Base-by-base conservation (phyloP, 2,329 filamentous ascomycete species). In the Diplocarpon mali region DNA sequence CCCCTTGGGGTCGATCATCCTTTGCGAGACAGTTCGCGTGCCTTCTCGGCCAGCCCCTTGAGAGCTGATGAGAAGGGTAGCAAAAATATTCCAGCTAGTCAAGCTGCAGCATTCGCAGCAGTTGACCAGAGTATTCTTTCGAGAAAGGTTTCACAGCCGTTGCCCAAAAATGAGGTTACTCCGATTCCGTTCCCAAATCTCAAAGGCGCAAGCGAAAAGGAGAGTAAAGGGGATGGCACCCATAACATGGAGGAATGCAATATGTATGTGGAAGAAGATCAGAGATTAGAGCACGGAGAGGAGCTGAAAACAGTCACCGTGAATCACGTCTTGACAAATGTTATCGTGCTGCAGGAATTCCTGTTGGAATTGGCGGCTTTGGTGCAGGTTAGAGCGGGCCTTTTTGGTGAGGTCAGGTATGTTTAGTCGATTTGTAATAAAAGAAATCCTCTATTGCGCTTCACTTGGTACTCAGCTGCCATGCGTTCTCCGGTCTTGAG, bases 311-410 rank as follows among this genome's bases (percentile, higher is more conserved):
- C 44, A 49, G 80, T 78, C 7, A 85, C 80, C 7, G 75, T 92
- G 4, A 86, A 82, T 34, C 85, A 90, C 60, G 69, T 90, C 10
- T 67, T 92, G 50, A 90, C 85, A 5, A 92, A 90, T 60, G 76
- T 83, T 34, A 76, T 90, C 46, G 75, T 90, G 40, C 68, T 88
- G 46, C 85, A 92, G 61, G 83, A 84, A 30, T 92, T 92, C 60
- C 64, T 90, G 40, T 70, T 90, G 40, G 85, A 92, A 62, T 63
- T 90, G 45, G 79, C 83, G 2, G 82, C 83, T 20, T 64, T 89
- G 55, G 70, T 88, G 47, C 84, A 90, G 61, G 80, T 84, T 30
- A 71, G 85, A 44, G 83, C 81, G 17, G 80, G 79, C 11, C 62
- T 89, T 38, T 89, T 90, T 63, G 81, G 82, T 43, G 85, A 90